Conservation (phyloP, 768 basidiomycete genomes). For the Gyrodon lividus region DNA sequence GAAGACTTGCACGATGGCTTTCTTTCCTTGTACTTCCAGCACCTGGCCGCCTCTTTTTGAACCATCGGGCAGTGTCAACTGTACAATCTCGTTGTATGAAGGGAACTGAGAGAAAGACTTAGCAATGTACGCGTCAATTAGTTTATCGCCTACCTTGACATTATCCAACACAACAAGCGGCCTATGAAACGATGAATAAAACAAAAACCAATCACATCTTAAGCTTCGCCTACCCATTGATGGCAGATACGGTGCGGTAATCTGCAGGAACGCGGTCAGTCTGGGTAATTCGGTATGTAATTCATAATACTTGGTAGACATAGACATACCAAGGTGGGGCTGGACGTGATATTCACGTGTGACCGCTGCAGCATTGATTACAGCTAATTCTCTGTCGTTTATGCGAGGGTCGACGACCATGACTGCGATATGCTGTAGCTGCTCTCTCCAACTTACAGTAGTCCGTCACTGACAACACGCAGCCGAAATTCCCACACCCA, state of each 20-base stretch:
- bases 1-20: conserved; percentile 98
- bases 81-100: conserved; percentile 98
- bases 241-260: conserved; percentile 97
- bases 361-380: conserved; percentile 85
- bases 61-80: conserved; percentile 93
- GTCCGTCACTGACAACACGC: conserved; percentile 6
- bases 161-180: conserved; percentile 97
- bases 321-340: conserved; percentile 80
- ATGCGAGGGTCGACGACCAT: conserved; percentile 56
- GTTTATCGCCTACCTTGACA: conserved; percentile 71
- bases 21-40: conserved; percentile 96
- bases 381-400: conserved; percentile 70
- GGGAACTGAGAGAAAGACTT: conserved; percentile 63
- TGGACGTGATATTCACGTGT: conserved; percentile 86
- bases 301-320: conserved; percentile 6
- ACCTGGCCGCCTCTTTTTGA: conserved; percentile 95
- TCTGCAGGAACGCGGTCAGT: conserved; percentile 46
- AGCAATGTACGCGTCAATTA: conserved; percentile 9
- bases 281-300: neutral
- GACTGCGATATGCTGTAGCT: conserved; percentile 13
- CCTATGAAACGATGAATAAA: conserved; percentile 40
- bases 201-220: conserved; percentile 2
- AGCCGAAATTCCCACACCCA: conserved; percentile 24
- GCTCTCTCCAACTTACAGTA: conserved; percentile 11
- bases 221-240: conserved; percentile 76